Evolutionary conservation across 2,329 filamentous ascomycete species (phyloP).

Genomic region (Sporothrix dimorphospora): DNA sequence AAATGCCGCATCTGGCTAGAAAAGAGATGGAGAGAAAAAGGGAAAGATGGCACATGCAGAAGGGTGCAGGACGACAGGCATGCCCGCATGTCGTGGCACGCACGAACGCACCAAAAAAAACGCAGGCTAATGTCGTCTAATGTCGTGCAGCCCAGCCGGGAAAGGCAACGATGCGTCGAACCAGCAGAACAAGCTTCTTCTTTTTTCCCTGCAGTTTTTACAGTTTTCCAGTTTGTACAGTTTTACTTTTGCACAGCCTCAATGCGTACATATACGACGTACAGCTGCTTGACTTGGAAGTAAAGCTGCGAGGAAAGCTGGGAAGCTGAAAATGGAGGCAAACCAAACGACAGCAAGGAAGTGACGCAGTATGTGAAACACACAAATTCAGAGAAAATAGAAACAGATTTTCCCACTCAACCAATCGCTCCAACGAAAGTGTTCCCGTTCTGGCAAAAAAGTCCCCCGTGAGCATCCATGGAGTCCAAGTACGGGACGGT

Average conservation of each 20-base stretch:
- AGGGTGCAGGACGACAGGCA: neutral
- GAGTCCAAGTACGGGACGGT: neutral
- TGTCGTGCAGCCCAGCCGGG: conserved; percentile 13
- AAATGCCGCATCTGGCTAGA: conserved; percentile 12
- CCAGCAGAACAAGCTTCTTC: conserved; percentile 11
- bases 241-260: conserved; percentile 3
- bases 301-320: neutral
- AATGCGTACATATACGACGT: neutral
- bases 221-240: neutral
- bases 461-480: neutral
- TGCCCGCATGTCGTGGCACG: neutral
- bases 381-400: neutral
- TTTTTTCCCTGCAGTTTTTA: neutral
- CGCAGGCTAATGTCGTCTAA: conserved; percentile 2
- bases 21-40: neutral
- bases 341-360: neutral
- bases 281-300: neutral
- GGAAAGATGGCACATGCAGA: neutral
- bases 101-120: neutral
- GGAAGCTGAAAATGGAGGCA: neutral
- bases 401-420: neutral
- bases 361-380: neutral
- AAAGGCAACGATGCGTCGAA: conserved; percentile 9
- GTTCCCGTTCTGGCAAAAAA: conserved; percentile 3
- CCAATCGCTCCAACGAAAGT: neutral